Evolutionary conservation across 441 rosid species (phyloP).

Genomic region (Pelargonium citronellum): DNA sequence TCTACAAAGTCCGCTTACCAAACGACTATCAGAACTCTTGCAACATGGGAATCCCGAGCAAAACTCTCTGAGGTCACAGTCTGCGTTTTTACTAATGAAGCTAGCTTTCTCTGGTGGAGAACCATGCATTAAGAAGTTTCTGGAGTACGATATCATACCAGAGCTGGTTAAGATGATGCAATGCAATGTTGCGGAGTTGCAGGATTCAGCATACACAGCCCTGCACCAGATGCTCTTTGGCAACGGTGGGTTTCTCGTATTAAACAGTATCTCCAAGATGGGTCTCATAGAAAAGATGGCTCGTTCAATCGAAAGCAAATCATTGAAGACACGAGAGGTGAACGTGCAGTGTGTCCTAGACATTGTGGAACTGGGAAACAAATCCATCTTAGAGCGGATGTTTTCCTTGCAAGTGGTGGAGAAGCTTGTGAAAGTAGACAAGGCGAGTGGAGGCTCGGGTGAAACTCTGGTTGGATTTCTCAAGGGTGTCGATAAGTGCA

Average conservation of each 20-base stretch:
- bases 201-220: constrained; percentile 26
- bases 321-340: constrained; percentile 22
- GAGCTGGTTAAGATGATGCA: constrained; percentile 27
- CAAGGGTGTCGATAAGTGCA: constrained; percentile 24
- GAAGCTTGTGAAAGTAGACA: constrained; percentile 26
- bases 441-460: constrained; percentile 19
- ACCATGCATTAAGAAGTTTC: constrained; percentile 23
- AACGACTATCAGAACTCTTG: constrained; percentile 24
- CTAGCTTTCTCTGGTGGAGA: constrained; percentile 26
- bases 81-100: constrained; percentile 27
- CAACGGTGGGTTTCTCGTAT: constrained; percentile 21
- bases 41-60: constrained; percentile 15
- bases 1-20: constrained; percentile 17
- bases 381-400: constrained; percentile 20
- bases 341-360: constrained; percentile 23
- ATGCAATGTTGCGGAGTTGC: constrained; percentile 21
- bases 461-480: constrained; percentile 22
- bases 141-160: constrained; percentile 19
- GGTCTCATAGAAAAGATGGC: constrained; percentile 5
- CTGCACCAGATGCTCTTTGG: constrained; percentile 27
- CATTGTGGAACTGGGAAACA: constrained; percentile 21
- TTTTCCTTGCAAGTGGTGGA: constrained; percentile 25
- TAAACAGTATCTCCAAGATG: constrained; percentile 16
- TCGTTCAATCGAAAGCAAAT: constrained; percentile 4
- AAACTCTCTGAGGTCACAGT: constrained; percentile 21